Evolutionary conservation across 345 rosid species (phyloP).

Genomic region (Salix suchowensis): DNA sequence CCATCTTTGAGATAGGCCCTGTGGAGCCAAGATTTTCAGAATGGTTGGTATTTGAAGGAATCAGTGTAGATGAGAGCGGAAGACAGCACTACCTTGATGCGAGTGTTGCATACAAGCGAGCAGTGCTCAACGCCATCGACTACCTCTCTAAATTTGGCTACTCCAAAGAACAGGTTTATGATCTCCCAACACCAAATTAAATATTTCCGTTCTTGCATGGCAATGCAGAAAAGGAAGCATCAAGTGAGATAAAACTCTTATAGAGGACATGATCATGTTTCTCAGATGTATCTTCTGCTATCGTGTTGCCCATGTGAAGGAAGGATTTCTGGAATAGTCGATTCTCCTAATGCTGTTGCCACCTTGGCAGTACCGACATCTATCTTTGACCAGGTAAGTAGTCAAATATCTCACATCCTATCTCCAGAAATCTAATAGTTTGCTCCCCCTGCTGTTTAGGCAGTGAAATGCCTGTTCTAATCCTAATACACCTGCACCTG

Average conservation of each 20-base stretch:
- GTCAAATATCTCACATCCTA: not conserved
- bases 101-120: constrained; percentile 79
- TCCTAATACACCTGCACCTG: too few relatives aligned
- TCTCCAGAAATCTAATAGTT: not conserved
- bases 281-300: constrained; percentile 70
- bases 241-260: not conserved
- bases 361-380: constrained; percentile 82
- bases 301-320: constrained; percentile 97
- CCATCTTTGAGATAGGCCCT: constrained; percentile 89
- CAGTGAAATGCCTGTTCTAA: too few relatives aligned
- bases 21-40: constrained; percentile 91
- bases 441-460: not conserved
- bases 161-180: constrained; percentile 80
- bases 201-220: not conserved
- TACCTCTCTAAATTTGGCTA: constrained; percentile 87
- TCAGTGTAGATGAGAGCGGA: constrained; percentile 83
- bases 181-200: not conserved
- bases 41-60: constrained; percentile 91
- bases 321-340: constrained; percentile 85
- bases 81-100: constrained; percentile 84
- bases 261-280: constrained; percentile 2
- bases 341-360: constrained; percentile 83
- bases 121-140: constrained; percentile 84
- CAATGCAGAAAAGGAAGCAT: not conserved
- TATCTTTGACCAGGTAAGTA: constrained; percentile 75